Percentiles rank a stretch among this genome's conserved stretches.
phyloP scores from a whole-genome alignment of 2,329 filamentous ascomycete species.

The Malbranchea cinnamomea region DNA sequence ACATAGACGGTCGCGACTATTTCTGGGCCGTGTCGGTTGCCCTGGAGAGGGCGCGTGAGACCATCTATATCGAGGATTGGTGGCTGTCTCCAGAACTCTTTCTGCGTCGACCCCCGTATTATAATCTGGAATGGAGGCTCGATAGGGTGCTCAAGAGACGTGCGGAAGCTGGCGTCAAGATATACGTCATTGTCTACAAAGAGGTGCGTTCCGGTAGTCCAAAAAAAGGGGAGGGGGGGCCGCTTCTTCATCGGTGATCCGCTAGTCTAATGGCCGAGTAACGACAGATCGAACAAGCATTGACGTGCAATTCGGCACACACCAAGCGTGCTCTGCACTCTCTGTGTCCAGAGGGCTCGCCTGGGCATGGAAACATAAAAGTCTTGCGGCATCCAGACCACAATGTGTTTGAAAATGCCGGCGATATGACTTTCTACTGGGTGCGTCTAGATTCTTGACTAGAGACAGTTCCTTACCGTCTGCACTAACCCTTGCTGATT shows the following conservation, averaged over 20 bases:
- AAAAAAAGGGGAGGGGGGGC: too few relatives aligned
- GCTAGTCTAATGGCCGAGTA: slow-evolving; percentile 67
- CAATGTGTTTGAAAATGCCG: slow-evolving; percentile 82
- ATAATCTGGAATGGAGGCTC: slow-evolving; percentile 70
- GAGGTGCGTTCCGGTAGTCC: too few relatives aligned
- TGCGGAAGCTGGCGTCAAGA: slow-evolving; percentile 84
- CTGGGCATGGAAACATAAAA: slow-evolving; percentile 75
- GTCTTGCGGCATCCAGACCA: slow-evolving; percentile 88
- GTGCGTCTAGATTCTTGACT: too few relatives aligned
- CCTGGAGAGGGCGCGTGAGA: slow-evolving; percentile 72
- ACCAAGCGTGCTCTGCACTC: slow-evolving; percentile 73
- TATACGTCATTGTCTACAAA: slow-evolving; percentile 85
- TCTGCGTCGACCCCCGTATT: slow-evolving; percentile 65
- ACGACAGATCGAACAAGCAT: slow-evolving; percentile 77
- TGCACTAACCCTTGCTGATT: too few relatives aligned
- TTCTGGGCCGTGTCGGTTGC: slow-evolving; percentile 85
- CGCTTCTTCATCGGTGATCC: too few relatives aligned
- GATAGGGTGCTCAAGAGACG: slow-evolving; percentile 75
- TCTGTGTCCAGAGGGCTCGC: slow-evolving; percentile 66
- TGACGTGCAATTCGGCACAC: slow-evolving; percentile 67
- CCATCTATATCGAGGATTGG: slow-evolving; percentile 93
- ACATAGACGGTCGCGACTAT: slow-evolving; percentile 87
- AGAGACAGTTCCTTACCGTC: too few relatives aligned
- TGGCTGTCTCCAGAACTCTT: slow-evolving; percentile 85
- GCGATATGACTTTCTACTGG: slow-evolving; percentile 96